Base-by-base conservation (phyloP, 1,284 basidiomycete species). In the Cutaneotrichosporon cavernicola region DNA sequence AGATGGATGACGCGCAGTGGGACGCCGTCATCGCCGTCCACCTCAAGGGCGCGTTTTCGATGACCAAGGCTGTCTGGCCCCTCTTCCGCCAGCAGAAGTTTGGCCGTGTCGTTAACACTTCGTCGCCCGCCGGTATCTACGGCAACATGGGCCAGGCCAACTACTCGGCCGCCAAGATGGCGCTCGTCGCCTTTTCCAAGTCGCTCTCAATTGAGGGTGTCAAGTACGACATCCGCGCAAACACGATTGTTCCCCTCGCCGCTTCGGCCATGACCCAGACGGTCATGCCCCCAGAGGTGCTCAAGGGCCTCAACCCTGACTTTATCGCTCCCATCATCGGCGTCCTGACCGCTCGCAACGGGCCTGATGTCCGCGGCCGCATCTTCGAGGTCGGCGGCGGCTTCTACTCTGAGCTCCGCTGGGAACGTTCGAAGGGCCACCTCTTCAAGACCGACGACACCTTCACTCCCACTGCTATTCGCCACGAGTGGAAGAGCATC, bases 61-160 rank as follows among this genome's bases (percentile, higher is more conserved):
- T 93, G 81, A 90, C 92, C 51, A 96, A 95, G 79, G 96, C 97
- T 52, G 93, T 88, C 38, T 99, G 96, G 97, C 93, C 95, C 3
- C 83, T 91, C 78, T 97, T 99, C 86, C 87, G 92, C 73, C 91
- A 91, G 76, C 93, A 97, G 78, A 93, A 94, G 83, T 97, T 90
- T 71, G 94, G 94, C 16, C 88, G 93, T 60, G 85, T 98, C 68
- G 85, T 98, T 73, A 97, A 96, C 82, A 94, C 91, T n/a, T 84
- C 92, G 32, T 95, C 92, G 69, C 81, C 82, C 49, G 77, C 75
- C 46, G 78, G 78, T 14, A 63, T 70, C 47, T 80, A 82, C 88
- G 92, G 94, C 10, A 98, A 97, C 84, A 92, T 96, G 78, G 97
- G 96, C 21, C 97, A 99, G 81, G 89, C 93, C 21, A 99, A 99